These are phyloP conservation scores for Tolypocladium inflatum DNA, from an alignment of 2,329 filamentous ascomycete species.

Conservation along the genomic window DNA sequence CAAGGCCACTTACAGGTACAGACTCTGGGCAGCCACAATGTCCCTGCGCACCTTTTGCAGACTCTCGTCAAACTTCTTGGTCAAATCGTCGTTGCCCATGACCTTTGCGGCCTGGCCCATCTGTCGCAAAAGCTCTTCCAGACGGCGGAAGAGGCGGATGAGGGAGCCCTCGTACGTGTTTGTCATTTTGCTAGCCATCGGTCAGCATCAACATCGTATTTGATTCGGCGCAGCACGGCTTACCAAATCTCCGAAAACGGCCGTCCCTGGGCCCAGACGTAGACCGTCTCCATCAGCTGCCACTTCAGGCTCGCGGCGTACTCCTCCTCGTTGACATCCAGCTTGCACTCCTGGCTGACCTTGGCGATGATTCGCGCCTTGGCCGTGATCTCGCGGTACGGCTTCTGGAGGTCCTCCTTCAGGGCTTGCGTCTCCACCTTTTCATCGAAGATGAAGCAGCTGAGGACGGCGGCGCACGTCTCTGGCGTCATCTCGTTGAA, in stretches of 20 bases:
- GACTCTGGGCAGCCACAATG: constrained; percentile 86
- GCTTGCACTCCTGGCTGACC: constrained; percentile 88
- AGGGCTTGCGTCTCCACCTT: constrained; percentile 72
- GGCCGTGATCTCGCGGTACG: constrained; percentile 74
- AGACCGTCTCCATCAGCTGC: constrained; percentile 95
- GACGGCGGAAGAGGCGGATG: constrained; percentile 88
- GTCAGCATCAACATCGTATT: neutral
- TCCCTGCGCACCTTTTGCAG: constrained; percentile 82
- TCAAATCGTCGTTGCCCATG: constrained; percentile 93
- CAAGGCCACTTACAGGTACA: constrained; percentile 57
- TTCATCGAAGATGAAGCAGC: constrained; percentile 96
- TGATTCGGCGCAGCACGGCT: constrained; percentile 24
- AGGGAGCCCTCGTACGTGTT: constrained; percentile 95
- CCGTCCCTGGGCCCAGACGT: constrained; percentile 81
- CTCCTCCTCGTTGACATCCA: constrained; percentile 89
- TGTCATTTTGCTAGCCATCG: constrained; percentile 77
- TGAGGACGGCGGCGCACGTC: constrained; percentile 75
- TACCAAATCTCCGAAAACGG: constrained; percentile 94
- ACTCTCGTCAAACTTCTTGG: constrained; percentile 82
- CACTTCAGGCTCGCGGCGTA: constrained; percentile 85
- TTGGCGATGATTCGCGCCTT: constrained; percentile 87
- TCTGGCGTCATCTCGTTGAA: constrained; percentile 94
- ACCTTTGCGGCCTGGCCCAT: constrained; percentile 95
- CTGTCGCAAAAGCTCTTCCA: constrained; percentile 89
- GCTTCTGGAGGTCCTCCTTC: constrained; percentile 77